Evolutionary conservation across 1,139 yeast genomes (phyloP).

Genomic region (Hanseniaspora sp.): DNA sequence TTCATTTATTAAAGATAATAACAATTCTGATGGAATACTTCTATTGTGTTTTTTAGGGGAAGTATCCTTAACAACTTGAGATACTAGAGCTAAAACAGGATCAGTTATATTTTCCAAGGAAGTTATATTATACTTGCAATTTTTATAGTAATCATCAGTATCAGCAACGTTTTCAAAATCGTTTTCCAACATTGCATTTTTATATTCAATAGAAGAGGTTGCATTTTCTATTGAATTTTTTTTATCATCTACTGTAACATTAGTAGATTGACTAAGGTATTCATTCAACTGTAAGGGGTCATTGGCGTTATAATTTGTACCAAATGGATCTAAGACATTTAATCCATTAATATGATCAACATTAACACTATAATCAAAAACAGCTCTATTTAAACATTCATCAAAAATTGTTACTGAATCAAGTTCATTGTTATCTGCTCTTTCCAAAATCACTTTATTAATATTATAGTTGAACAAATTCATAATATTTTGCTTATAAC

Average conservation of each 20-base stretch:
- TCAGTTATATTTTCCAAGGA: neutral
- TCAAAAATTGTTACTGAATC: neutral
- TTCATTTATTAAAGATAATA: neutral
- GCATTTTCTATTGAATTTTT: neutral
- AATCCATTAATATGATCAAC: neutral
- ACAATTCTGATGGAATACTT: neutral
- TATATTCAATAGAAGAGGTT: neutral
- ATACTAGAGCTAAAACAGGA: neutral
- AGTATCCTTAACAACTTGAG: neutral
- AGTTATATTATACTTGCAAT: neutral
- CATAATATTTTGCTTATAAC: neutral
- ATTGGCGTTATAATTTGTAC: neutral
- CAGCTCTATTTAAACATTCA: neutral
- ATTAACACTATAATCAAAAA: neutral
- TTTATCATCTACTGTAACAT: neutral
- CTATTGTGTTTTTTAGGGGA: neutral
- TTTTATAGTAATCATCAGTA: neutral
- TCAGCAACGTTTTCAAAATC: neutral
- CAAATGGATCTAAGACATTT: neutral
- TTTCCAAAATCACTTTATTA: neutral
- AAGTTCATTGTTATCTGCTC: neutral
- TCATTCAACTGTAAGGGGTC: neutral
- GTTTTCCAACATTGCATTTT: neutral
- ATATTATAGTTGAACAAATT: neutral
- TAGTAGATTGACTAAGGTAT: neutral